Percentiles rank a stretch among this genome's conserved stretches.
These are phyloP conservation scores for Cystobasidiaceae sp. DNA, from an alignment of 1,284 basidiomycete genomes.

Conservation along the genomic window DNA sequence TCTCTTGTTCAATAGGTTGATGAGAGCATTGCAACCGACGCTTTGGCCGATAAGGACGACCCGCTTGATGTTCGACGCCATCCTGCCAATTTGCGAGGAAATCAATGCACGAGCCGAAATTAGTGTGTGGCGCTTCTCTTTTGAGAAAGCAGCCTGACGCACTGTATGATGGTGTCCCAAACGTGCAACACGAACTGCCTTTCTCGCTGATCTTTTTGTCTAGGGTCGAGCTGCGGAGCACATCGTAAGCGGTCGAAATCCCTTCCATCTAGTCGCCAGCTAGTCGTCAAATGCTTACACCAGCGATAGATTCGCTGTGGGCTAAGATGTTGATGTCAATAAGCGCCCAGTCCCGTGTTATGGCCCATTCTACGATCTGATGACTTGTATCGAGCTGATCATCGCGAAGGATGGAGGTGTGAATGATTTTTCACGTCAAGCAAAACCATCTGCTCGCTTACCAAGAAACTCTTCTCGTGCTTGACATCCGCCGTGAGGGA, in stretches of 20 bases:
- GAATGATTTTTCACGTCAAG: neutral
- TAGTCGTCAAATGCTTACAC: conserved; percentile 38
- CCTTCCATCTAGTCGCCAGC: too few relatives aligned
- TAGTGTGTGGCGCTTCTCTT: conserved; percentile 44
- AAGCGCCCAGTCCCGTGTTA: conserved; percentile 60
- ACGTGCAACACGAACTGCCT: conserved; percentile 68
- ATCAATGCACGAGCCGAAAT: too few relatives aligned
- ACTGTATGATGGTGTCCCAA: conserved; percentile 95
- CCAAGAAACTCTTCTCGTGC: conserved; percentile 74
- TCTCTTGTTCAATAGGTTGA: conserved; percentile 65
- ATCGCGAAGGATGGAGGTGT: conserved; percentile 14
- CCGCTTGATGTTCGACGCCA: conserved; percentile 52
- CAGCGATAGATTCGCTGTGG: neutral
- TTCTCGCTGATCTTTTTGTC: conserved; percentile 52
- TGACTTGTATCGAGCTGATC: conserved; percentile 77
- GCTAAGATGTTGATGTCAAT: conserved; percentile 83
- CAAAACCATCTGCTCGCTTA: conserved; percentile 46
- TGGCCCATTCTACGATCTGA: conserved; percentile 70
- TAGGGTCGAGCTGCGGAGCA: conserved; percentile 52
- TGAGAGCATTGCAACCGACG: conserved; percentile 66
- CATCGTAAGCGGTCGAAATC: too few relatives aligned
- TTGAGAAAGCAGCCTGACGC: conserved; percentile 30
- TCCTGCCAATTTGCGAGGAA: neutral
- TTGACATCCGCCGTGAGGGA: conserved; percentile 67
- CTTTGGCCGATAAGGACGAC: conserved; percentile 84